Conservation (phyloP, 768 basidiomycete species). For the Mycena metata region DNA sequence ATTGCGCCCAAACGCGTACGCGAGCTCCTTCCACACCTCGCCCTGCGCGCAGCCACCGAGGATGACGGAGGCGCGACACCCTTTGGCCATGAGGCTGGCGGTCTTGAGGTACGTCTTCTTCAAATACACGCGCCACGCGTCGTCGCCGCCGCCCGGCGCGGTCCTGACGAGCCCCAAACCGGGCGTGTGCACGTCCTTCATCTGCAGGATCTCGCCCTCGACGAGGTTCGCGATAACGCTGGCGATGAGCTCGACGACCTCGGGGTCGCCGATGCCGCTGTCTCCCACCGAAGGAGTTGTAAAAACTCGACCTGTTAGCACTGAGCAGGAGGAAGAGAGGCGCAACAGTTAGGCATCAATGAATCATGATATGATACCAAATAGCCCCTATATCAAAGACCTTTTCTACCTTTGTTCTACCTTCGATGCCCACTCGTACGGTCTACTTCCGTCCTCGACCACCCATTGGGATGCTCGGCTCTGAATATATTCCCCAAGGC, state of each 20-base stretch:
- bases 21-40: slow-evolving; percentile 92
- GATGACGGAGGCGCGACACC: slow-evolving; percentile 86
- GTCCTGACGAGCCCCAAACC: slow-evolving; percentile 44
- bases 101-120: slow-evolving; percentile 96
- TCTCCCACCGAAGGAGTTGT: too few species aligned
- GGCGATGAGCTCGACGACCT: slow-evolving; percentile 94
- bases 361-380: too few species aligned
- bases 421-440: too few species aligned
- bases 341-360: too few species aligned
- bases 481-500: too few species aligned
- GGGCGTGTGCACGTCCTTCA: slow-evolving; percentile 65
- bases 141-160: slow-evolving; percentile 44
- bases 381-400: too few species aligned
- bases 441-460: too few species aligned
- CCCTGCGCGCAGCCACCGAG: slow-evolving; percentile 88
- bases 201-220: slow-evolving; percentile 95
- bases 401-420: too few species aligned
- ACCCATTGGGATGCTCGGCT: too few species aligned
- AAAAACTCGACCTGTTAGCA: too few species aligned
- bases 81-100: slow-evolving; percentile 94
- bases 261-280: slow-evolving; percentile 87
- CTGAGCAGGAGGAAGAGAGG: too few species aligned
- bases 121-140: slow-evolving; percentile 86
- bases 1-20: slow-evolving; percentile 97
- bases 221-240: slow-evolving; percentile 95